Evolutionary conservation across 768 basidiomycete species (phyloP), one percentile per base, ranked within the genome.

Genomic region (Pleurotus tuoliensis): DNA sequence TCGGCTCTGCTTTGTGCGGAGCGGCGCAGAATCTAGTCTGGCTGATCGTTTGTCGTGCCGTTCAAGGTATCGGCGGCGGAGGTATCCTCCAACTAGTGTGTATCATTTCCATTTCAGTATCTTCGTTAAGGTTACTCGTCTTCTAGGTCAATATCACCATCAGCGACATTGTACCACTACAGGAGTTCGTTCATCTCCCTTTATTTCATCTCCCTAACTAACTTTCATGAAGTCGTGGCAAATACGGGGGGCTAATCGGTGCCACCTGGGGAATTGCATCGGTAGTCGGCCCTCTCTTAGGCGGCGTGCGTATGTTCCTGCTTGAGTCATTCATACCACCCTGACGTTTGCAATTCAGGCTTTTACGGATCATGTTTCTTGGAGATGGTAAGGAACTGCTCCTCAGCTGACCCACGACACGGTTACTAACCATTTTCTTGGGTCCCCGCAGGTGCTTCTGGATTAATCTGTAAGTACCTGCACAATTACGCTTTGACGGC

Each of bases 61-160:
- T 94, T 2, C 92, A 93, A 66, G 92, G 92, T 7, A 83, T 93
- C 27, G 92, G 92, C 22, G 90, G 89, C 5, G 90, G 89, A 8
- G 90, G 88, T 4, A 86, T 92, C 58, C 74, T 91, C 13, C 88
- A 89, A 64, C 73, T 91, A 60, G 86, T 80, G 16, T 55, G 73
- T 56, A 1, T n/a, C 12, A 22, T 13, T 24, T 7, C 52, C 45
- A 44, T 37, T 49, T 11, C 7, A 4, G 49, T 24, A 27, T 47
- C 39, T 47, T 27, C 8, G 51, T 52, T n/a, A 9, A 3, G 52
- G 54, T 38, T 24, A 15, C 53, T 46, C 50, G 12, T 54, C 13
- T 56, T 48, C 13, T 56, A 80, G 79, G 73, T 88, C 5, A 80
- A 86, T 49, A 92, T 92, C 62, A 88, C 83, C 2, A 84, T 92